Base-by-base conservation (phyloP, 1,139 yeast species). In the Ogataea hybrid region DNA sequence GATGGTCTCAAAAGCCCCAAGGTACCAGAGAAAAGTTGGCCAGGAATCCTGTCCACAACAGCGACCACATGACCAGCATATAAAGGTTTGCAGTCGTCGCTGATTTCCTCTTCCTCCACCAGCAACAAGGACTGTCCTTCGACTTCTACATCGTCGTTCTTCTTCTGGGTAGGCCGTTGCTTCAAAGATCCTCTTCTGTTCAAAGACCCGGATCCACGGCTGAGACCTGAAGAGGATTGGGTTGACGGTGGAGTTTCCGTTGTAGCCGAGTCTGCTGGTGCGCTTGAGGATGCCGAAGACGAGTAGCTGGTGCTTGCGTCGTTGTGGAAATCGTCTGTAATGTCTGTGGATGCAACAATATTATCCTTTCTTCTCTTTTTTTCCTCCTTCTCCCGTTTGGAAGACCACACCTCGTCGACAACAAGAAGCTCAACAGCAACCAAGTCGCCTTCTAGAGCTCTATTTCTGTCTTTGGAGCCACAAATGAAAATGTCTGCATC, bases 11-110 rank as follows among this genome's bases (percentile, higher is more conserved):
- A 75, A 41, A 92, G 70, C 0, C 97, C 97, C 49, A 92, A 71
- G 17, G 97, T 89, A 51, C 98, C 97, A 21, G 92, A 79, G 61
- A 92, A 92, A 50, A 90, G 73, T 65, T 92, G 98, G 16, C 97
- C 97, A 0, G 97, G 96, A 47, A 92, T 89, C 63, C 98, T 84
- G 62, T 92, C 98, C 54, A 92, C 85, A 17, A 92, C 96, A 1
- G 98, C 98, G 48, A 92, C 97, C 46, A 92, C 96, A 60, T 92
- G 98, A 28, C 98, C 98, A 2, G 98, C 97, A 59, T 92, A 92
- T 43, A 92, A 72, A 8, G 98, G 98, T 63, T 87, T 90, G 52
- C 82, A 79, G 37, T 87, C 96, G 61, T 92, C 97, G 59, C 84
- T 88, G 52, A 89, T 84, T 62, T 90, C 97, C 59, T 92, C 97